These are phyloP conservation scores for Tetrastigma voinierianum DNA, from an alignment of 164 flowering plant species.

Conservation along the genomic window DNA sequence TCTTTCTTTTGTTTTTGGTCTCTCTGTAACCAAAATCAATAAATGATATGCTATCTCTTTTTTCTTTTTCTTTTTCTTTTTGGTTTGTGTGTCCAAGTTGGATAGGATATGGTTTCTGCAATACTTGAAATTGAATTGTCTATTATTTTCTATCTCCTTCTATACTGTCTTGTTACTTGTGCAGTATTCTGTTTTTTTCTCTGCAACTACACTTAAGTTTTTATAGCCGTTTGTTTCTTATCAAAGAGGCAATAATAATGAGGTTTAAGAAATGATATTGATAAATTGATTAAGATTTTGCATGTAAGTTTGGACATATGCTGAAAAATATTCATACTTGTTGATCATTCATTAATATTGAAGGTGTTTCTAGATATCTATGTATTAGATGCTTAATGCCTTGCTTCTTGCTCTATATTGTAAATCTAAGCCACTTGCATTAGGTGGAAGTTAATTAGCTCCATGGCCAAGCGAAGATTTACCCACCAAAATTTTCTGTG, in stretches of 20 bases:
- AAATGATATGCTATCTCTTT: neutral
- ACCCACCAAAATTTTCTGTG: slow-evolving; percentile 17
- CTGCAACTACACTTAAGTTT: neutral
- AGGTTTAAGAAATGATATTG: too few relatives aligned
- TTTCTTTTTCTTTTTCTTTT: neutral
- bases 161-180: neutral
- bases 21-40: too few relatives aligned
- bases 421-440: neutral
- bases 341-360: too few relatives aligned
- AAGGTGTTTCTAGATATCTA: too few relatives aligned
- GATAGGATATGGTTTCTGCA: neutral
- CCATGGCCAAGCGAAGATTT: slow-evolving; percentile 11
- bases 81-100: neutral
- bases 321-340: too few relatives aligned
- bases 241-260: too few relatives aligned
- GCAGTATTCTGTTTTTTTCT: neutral
- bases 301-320: too few relatives aligned
- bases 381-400: too few relatives aligned
- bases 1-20: too few relatives aligned
- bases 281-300: too few relatives aligned
- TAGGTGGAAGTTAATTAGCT: slow-evolving; percentile 28
- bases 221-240: too few relatives aligned
- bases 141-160: neutral
- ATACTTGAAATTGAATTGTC: neutral
- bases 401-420: slow-evolving; percentile 5